Percentiles rank a stretch among this genome's conserved stretches.
Evolutionary conservation across 2,329 filamentous ascomycete species (phyloP).

Genomic region (Ploettnerulaceae sp.): DNA sequence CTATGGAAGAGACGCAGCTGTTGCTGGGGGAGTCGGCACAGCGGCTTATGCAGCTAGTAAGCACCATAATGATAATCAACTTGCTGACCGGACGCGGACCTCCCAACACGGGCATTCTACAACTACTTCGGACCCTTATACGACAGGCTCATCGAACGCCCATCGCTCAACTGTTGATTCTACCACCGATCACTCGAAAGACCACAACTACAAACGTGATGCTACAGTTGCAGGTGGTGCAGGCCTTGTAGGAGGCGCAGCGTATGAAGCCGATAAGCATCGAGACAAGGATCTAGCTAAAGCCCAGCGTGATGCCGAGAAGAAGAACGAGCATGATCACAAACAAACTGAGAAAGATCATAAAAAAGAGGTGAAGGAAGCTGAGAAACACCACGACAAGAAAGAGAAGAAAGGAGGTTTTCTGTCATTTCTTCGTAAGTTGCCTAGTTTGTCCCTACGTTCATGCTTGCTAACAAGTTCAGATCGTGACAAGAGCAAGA

Average conservation of each 20-base stretch:
- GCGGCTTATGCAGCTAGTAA: slow-evolving; percentile 17
- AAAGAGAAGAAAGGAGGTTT: slow-evolving; percentile 21
- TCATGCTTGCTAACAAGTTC: slow-evolving; percentile 6
- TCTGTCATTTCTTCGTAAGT: slow-evolving; percentile 27
- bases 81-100: not conserved
- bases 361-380: slow-evolving; percentile 11
- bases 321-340: slow-evolving; percentile 17
- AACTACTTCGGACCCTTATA: not conserved
- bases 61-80: slow-evolving; percentile 14
- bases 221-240: slow-evolving; percentile 16
- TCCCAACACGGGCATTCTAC: not conserved
- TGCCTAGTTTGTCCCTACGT: not conserved
- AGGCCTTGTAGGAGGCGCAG: slow-evolving; percentile 15
- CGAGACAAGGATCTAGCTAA: slow-evolving; percentile 17
- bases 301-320: slow-evolving; percentile 14
- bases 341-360: slow-evolving; percentile 19
- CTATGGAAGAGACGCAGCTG: slow-evolving; percentile 15
- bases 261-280: slow-evolving; percentile 21
- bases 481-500: slow-evolving; percentile 30
- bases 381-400: slow-evolving; percentile 11
- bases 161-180: slow-evolving; percentile 29
- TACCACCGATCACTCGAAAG: slow-evolving; percentile 29
- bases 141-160: not conserved
- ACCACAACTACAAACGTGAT: slow-evolving; percentile 19
- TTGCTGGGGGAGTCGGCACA: slow-evolving; percentile 12